Evolutionary conservation across 805 yeast species (phyloP), one percentile per base, ranked within the genome.

Genomic region (Debaryomyces tyrocola): DNA sequence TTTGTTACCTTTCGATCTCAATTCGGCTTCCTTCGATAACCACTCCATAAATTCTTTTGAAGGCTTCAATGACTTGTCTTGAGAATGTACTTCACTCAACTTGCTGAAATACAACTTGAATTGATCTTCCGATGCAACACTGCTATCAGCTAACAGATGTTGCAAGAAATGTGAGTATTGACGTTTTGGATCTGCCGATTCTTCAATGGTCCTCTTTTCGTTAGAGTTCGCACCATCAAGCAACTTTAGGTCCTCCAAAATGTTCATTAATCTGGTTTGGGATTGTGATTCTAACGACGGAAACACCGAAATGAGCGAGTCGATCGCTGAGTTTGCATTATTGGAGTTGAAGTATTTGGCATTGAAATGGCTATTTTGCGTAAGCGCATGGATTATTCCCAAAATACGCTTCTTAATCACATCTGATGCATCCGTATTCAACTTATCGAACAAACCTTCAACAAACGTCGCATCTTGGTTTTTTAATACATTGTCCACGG

Each of bases 31-130:
- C 29, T 66, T 58, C 15, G 80, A 72, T 33, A 89, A 62, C 96
- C 96, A 89, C 18, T 74, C 64, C 38, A 87, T 48, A 53, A 88
- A 89, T 1, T 67, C 70, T 29, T 75, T 62, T 0, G 66, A 52
- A 1, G 64, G 62, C 5, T 60, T 54, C 24, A 70, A 47, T 3
- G 54, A 51, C 36, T 62, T 59, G 17, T 62, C 53, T 8, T 57
- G 46, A 41, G 64, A 55, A 51, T 70, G 76, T n/a, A 71, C 41
- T 6, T 65, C 61, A 15, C 59, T 62, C 45, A 73, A 55, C 20
- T 62, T 57, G 11, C 46, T 47, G 53, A 81, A 74, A 20, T 79
- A 65, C 1, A 64, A 48, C 40, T 73, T 66, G n/a, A 78, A 56
- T 28, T 77, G 77, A 5, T 58, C 55, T 40, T 77, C 78, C 35